These are phyloP conservation scores for Vicia sativa DNA, from an alignment of 306 rosid genomes.

Conservation along the genomic window DNA sequence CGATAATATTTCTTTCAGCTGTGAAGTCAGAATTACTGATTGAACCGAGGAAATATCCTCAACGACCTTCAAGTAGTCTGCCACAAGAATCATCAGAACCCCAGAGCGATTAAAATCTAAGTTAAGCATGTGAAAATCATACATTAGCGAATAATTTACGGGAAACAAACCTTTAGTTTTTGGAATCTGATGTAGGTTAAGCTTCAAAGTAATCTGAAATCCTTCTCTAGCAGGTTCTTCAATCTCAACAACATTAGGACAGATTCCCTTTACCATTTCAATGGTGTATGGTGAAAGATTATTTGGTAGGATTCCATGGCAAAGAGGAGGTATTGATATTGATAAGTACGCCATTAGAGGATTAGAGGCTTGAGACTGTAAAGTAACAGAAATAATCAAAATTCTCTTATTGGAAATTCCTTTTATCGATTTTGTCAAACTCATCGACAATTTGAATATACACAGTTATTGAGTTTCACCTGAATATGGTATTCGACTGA, in stretches of 20 bases:
- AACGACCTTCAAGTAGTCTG: slow-evolving; percentile 66
- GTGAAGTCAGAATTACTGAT: slow-evolving; percentile 74
- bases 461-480: slow-evolving; percentile 45
- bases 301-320: slow-evolving; percentile 52
- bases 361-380: slow-evolving; percentile 67
- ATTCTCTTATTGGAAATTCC: slow-evolving; percentile 2
- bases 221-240: slow-evolving; percentile 72
- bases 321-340: slow-evolving; percentile 67
- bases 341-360: slow-evolving; percentile 62
- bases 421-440: background rate
- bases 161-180: slow-evolving; percentile 57
- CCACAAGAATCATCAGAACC: slow-evolving; percentile 40
- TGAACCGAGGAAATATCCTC: slow-evolving; percentile 65
- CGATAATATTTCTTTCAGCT: slow-evolving; percentile 75
- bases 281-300: slow-evolving; percentile 53
- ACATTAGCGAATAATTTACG: slow-evolving; percentile 16
- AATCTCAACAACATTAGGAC: slow-evolving; percentile 58
- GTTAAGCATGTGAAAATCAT: slow-evolving; percentile 11
- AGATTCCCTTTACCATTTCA: slow-evolving; percentile 61
- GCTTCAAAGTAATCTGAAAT: slow-evolving; percentile 69
- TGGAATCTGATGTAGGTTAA: slow-evolving; percentile 61
- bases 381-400: slow-evolving; percentile 31
- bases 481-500: slow-evolving; percentile 72
- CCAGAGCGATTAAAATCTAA: background rate
- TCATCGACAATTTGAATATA: background rate